Percentiles rank a stretch among this genome's conserved stretches.
These are phyloP conservation scores for Pholiota conissans DNA, from an alignment of 768 basidiomycete species.

Conservation along the genomic window DNA sequence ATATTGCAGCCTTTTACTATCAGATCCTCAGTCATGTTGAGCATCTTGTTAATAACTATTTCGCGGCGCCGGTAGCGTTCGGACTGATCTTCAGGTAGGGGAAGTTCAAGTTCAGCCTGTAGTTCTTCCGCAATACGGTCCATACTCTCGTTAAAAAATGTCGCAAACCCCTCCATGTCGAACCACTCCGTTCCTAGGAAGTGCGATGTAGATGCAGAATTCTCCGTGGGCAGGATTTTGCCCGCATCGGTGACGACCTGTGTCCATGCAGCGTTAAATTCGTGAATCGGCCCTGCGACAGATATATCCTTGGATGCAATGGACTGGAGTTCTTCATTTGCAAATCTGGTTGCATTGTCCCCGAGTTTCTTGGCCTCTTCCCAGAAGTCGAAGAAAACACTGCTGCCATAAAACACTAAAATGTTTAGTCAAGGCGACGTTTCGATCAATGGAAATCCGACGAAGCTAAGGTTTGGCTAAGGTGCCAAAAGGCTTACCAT, in stretches of 20 bases:
- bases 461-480: background rate
- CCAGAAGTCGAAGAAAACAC: slow-evolving; percentile 15
- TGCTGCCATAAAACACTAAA: too few relatives aligned
- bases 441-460: too few relatives aligned
- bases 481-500: background rate
- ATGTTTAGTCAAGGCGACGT: too few relatives aligned
- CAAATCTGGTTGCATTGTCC: slow-evolving; percentile 13
- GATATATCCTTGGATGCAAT: slow-evolving; percentile 10
- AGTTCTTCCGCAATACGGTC: slow-evolving; percentile 20
- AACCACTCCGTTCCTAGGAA: background rate
- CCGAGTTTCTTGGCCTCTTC: slow-evolving; percentile 12
- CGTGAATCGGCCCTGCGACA: slow-evolving; percentile 17
- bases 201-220: background rate
- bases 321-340: slow-evolving; percentile 17
- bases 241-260: slow-evolving; percentile 18
- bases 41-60: slow-evolving; percentile 14
- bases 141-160: slow-evolving; percentile 19
- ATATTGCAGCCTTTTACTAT: slow-evolving; percentile 22
- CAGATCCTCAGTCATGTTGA: slow-evolving; percentile 25
- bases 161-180: slow-evolving; percentile 12
- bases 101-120: slow-evolving; percentile 29
- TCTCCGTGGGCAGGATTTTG: slow-evolving; percentile 9
- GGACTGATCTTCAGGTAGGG: slow-evolving; percentile 26
- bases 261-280: slow-evolving; percentile 21
- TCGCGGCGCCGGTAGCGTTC: slow-evolving; percentile 27